Evolutionary conservation across 1,139 yeast species (phyloP).

Genomic region (Yarrowia galli): DNA sequence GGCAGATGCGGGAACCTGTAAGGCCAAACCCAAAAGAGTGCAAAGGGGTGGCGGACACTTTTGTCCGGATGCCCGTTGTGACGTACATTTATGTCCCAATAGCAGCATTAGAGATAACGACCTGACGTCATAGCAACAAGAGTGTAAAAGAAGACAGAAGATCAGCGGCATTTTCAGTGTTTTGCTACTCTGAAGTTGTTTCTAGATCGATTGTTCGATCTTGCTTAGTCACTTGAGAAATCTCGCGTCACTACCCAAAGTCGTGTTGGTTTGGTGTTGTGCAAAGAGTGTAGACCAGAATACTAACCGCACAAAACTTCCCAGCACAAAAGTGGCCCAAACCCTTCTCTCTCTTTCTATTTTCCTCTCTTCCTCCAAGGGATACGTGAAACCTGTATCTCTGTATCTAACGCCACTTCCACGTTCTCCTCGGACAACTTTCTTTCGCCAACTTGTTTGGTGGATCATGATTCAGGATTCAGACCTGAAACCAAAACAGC

Average conservation of each 20-base stretch:
- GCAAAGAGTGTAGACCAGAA: not conserved
- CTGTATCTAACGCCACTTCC: conserved; percentile 5
- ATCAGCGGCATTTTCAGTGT: conserved; percentile 8
- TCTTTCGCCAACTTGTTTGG: conserved; percentile 8
- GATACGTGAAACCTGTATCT: not conserved
- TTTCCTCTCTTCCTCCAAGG: not conserved
- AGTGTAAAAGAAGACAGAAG: not conserved
- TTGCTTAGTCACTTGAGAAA: no score
- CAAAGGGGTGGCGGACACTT: conserved; percentile 12
- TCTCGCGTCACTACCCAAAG: no score
- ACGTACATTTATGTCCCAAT: conserved; percentile 23
- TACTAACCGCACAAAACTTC: not conserved
- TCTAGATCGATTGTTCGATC: no score
- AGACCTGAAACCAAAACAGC: conserved; percentile 3
- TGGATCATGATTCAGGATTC: not conserved
- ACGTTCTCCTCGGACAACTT: conserved; percentile 21
- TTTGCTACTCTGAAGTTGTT: not conserved
- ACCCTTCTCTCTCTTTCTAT: not conserved
- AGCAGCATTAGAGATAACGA: conserved; percentile 23
- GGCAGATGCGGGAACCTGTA: not conserved
- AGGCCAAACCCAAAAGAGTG: not conserved
- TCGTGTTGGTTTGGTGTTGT: conserved; percentile 3
- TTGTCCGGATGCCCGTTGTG: conserved; percentile 10
- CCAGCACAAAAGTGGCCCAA: not conserved
- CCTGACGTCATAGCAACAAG: conserved; percentile 27